Conservation (phyloP, 1,284 basidiomycete genomes). For the Rhodotorula glutinis region DNA sequence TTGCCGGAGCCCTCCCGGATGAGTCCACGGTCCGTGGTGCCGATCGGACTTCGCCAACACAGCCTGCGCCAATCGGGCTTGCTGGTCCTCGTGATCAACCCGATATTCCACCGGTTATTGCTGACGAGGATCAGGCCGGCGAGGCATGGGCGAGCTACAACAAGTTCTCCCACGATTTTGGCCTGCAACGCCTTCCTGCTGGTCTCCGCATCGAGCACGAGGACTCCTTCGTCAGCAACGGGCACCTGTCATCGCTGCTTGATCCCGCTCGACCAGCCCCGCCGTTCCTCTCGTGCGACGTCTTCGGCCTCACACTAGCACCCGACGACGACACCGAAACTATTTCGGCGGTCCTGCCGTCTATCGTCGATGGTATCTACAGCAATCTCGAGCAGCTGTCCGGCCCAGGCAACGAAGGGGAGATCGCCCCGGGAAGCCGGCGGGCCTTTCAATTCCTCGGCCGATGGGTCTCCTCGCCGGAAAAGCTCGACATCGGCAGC, state of each 20-base stretch:
- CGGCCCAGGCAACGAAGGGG: not conserved
- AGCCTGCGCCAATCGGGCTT: too few species aligned
- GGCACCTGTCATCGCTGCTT: constrained; percentile 55
- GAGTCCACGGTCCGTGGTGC: not conserved
- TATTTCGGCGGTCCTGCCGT: constrained; percentile 52
- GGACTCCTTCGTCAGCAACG: constrained; percentile 57
- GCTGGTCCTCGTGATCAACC: too few species aligned
- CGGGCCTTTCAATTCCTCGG: constrained; percentile 50
- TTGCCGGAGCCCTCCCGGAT: not conserved
- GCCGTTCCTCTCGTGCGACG: not conserved
- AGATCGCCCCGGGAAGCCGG: not conserved
- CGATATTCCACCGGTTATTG: not conserved
- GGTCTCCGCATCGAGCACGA: constrained; percentile 55
- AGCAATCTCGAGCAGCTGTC: constrained; percentile 9
- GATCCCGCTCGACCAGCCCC: constrained; percentile 39
- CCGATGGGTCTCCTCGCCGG: constrained; percentile 46
- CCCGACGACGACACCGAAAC: constrained; percentile 49
- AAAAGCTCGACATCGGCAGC: constrained; percentile 35
- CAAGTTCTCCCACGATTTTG: constrained; percentile 54
- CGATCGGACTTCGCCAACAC: not conserved
- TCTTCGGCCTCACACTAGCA: constrained; percentile 48
- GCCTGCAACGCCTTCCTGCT: constrained; percentile 54
- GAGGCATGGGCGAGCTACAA: constrained; percentile 36
- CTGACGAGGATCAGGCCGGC: not conserved
- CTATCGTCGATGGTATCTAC: constrained; percentile 54